Evolutionary conservation across 1,139 yeast species (phyloP).

Genomic region (Kodamaea derodonti): DNA sequence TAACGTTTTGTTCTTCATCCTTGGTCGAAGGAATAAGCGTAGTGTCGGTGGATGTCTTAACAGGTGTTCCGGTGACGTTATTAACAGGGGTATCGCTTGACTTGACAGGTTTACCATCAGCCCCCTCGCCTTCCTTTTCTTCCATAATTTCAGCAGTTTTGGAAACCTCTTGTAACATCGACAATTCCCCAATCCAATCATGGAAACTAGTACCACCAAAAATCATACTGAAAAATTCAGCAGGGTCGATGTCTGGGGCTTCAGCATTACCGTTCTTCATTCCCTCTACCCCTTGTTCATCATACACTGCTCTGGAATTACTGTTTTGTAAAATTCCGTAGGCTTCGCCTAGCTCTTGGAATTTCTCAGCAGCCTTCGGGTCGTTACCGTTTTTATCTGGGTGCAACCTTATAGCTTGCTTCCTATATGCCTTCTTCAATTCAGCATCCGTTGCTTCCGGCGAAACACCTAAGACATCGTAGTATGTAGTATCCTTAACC

Average conservation of each 20-base stretch:
- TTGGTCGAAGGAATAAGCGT: slow-evolving; percentile 1
- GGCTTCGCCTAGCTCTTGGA: slow-evolving; percentile 36
- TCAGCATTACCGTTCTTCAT: slow-evolving; percentile 27
- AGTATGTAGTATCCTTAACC: slow-evolving; percentile 24
- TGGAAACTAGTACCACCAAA: slow-evolving; percentile 87
- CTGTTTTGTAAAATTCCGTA: slow-evolving; percentile 39
- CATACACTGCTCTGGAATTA: slow-evolving; percentile 36
- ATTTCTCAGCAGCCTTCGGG: slow-evolving; percentile 25
- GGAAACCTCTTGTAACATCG: slow-evolving; percentile 56
- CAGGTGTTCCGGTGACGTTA: slow-evolving; percentile 1
- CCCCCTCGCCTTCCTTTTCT: slow-evolving; percentile 12
- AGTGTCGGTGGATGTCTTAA: not conserved
- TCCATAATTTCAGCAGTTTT: slow-evolving; percentile 53
- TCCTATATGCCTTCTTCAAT: slow-evolving; percentile 25
- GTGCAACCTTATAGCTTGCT: slow-evolving; percentile 24
- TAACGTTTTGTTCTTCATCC: not conserved
- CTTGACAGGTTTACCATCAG: slow-evolving; percentile 5
- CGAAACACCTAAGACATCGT: slow-evolving; percentile 21
- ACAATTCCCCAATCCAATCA: slow-evolving; percentile 75
- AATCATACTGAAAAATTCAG: slow-evolving; percentile 68
- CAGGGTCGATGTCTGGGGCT: slow-evolving; percentile 41
- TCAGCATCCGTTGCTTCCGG: slow-evolving; percentile 20
- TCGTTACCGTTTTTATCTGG: slow-evolving; percentile 27
- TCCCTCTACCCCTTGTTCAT: slow-evolving; percentile 43
- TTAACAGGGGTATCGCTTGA: slow-evolving; percentile 13